Base-by-base conservation (phyloP, 2,329 filamentous ascomycete species). In the Colletotrichum filicis region DNA sequence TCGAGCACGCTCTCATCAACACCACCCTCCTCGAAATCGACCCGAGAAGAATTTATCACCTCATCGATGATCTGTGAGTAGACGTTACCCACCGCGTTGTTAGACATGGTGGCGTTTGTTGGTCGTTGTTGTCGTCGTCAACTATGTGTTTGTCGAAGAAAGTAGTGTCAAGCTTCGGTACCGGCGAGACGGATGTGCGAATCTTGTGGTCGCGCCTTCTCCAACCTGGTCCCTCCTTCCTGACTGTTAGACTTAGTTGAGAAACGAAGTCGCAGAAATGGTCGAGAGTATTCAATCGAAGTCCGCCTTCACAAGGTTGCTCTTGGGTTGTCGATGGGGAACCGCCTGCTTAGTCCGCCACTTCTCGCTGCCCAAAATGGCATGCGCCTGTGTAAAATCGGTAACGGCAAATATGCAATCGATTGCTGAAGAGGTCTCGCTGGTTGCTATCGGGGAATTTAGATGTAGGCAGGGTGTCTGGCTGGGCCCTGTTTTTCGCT, bases 21-120 rank as follows among this genome's bases (percentile, higher is more conserved):
- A 79, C 97, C 97, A 78, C 93, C 95, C 85, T 99, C 97, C 83
- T 99, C 97, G 82, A 99, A 98, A 84, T 98, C 97, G 80, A 96
- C 94, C 80, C 94, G 91, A 80, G 96, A 98, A 77, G 94, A 93
- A 78, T 96, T 93, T 83, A 98, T 94, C 81, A 99, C 95, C 85
- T 97, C 94, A 75, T 92, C 88, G 80, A 94, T 94, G 82, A 94
- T 92, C 79, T 88, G 86, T 83, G 92, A 88, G 84, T 98, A 99
- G 80, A 98, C 92, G 77, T 86, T 85, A 79, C 97, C 97, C 86
- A 91, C 89, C 19, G 85, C 83, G 59, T 82, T 79, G 82, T 91
- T 91, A 72, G 89, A 91, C 89, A 91, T 91, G 71, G 75, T 86
- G 81, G 58, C 60, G 61, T 7, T 57, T 9, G 52, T 64, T 32